These are phyloP conservation scores for Xylaria polymorpha DNA, from an alignment of 2,329 filamentous ascomycete species.

Conservation along the genomic window DNA sequence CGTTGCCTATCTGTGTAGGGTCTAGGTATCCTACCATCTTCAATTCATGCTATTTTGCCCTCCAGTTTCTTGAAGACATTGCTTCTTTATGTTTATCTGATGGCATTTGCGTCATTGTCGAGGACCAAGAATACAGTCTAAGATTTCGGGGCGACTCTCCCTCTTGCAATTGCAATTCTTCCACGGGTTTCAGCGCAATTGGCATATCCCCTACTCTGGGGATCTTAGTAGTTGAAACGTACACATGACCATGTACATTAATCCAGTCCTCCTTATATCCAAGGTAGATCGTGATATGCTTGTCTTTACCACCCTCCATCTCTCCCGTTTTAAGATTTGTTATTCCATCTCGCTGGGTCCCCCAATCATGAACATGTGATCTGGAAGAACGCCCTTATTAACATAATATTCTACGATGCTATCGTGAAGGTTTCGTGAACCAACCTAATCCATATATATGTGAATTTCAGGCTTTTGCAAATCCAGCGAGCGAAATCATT, in stretches of 20 bases:
- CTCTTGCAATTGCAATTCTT: neutral
- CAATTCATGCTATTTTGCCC: neutral
- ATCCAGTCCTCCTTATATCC: neutral
- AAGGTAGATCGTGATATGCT: neutral
- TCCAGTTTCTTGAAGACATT: neutral
- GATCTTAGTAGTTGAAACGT: neutral
- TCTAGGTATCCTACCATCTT: neutral
- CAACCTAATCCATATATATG: conserved; percentile 3
- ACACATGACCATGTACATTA: neutral
- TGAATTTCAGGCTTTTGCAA: neutral
- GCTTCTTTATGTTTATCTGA: neutral
- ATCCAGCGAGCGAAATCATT: neutral
- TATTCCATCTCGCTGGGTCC: neutral
- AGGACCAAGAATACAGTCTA: neutral
- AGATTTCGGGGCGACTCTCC: neutral
- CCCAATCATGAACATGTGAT: neutral
- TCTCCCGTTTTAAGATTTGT: neutral
- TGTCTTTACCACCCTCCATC: neutral
- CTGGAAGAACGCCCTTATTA: neutral
- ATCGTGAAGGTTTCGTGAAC: neutral
- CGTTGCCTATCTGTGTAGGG: neutral
- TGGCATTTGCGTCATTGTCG: neutral
- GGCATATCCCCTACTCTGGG: neutral
- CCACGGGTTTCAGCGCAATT: neutral
- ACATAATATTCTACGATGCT: neutral